phyloP scores from a whole-genome alignment of 2,329 filamentous ascomycete species.

The Fonsecaea monophora region DNA sequence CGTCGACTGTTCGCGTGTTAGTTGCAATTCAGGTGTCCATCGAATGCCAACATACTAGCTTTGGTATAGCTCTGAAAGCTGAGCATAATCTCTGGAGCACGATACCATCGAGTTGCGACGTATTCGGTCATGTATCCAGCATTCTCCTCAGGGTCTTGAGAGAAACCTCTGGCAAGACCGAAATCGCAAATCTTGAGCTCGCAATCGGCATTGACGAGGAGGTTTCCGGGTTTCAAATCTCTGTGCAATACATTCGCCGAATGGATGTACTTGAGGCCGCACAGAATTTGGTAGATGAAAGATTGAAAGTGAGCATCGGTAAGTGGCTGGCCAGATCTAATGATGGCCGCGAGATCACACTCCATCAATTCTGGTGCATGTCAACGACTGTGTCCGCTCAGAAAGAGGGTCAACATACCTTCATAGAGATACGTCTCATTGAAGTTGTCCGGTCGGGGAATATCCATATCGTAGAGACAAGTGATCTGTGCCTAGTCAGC shows the following conservation, averaged over 20 bases:
- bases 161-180: conserved; percentile 93
- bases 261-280: conserved; percentile 98
- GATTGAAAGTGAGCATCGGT: conserved; percentile 99
- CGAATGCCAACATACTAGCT: conserved; percentile 77
- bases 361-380: conserved; percentile 86
- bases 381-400: conserved; percentile 7
- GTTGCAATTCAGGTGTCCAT: conserved; percentile 17
- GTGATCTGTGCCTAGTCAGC: conserved; percentile 75
- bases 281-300: conserved; percentile 99
- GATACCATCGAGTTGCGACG: conserved; percentile 97
- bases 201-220: conserved; percentile 98
- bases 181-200: conserved; percentile 99
- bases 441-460: conserved; percentile 94
- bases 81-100: conserved; percentile 98
- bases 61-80: conserved; percentile 99
- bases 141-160: conserved; percentile 95
- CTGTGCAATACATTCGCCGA: conserved; percentile 97
- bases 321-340: conserved; percentile 92
- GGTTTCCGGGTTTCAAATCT: conserved; percentile 94
- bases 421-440: conserved; percentile 99
- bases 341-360: conserved; percentile 96
- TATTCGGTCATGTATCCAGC: conserved; percentile 99
- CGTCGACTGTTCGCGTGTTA: conserved; percentile 72
- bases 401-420: conserved; percentile 63
- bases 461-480: conserved; percentile 99